Evolutionary conservation across 176 grass and related monocot genomes (phyloP).

Genomic region (Cenchrus fungigraminus): DNA sequence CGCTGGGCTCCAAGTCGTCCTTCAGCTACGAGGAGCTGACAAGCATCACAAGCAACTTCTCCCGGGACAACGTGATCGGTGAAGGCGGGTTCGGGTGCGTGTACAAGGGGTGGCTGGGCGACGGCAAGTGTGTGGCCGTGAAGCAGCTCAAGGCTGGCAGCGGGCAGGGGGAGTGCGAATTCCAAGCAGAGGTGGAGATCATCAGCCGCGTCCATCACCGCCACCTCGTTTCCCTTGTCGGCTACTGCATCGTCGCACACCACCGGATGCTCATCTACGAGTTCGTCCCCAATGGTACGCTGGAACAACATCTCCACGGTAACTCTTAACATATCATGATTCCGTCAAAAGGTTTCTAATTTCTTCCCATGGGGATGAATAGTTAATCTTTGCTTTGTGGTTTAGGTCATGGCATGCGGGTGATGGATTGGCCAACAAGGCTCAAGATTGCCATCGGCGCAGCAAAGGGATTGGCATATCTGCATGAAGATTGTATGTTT

Average conservation of each 20-base stretch:
- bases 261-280: constrained; percentile 90
- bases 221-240: constrained; percentile 91
- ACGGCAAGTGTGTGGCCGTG: constrained; percentile 75
- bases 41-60: constrained; percentile 70
- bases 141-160: constrained; percentile 81
- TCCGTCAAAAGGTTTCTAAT: not conserved
- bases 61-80: constrained; percentile 69
- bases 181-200: constrained; percentile 90
- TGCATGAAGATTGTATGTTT: constrained; percentile 85
- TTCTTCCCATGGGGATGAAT: not conserved
- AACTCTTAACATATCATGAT: not conserved
- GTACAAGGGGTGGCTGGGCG: constrained; percentile 70
- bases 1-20: constrained; percentile 49
- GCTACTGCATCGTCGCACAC: constrained; percentile 64
- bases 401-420: constrained; percentile 49
- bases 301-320: constrained; percentile 85
- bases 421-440: constrained; percentile 77
- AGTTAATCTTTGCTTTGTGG: not conserved
- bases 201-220: constrained; percentile 95
- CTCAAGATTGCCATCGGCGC: constrained; percentile 73
- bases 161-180: constrained; percentile 79
- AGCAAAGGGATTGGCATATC: constrained; percentile 74
- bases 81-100: constrained; percentile 90
- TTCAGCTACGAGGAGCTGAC: constrained; percentile 89
- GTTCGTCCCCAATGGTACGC: constrained; percentile 77